A percentile compares a stretch with the other conserved stretches of the same genome.
Evolutionary conservation across 345 rosid genomes (phyloP).

Genomic region (Ceriops decandra): DNA sequence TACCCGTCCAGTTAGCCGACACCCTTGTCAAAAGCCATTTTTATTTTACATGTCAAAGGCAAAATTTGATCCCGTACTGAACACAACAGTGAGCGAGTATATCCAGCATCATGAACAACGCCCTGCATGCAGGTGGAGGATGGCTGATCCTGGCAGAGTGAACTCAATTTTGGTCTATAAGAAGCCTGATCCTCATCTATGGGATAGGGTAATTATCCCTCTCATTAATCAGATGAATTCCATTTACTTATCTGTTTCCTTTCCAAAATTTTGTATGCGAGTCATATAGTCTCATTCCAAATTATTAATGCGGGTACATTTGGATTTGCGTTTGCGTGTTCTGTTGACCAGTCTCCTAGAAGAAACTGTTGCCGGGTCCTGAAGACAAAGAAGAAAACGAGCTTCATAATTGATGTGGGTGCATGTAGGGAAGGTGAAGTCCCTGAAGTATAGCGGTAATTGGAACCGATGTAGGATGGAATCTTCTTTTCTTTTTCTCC

Average conservation of each 20-base stretch:
- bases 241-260: neutral
- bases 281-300: neutral
- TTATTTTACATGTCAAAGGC: slow-evolving; percentile 60
- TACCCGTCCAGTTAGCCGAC: slow-evolving; percentile 84
- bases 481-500: neutral
- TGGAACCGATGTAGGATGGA: neutral
- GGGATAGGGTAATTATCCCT: slow-evolving; percentile 66
- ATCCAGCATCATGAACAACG: slow-evolving; percentile 45
- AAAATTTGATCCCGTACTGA: slow-evolving; percentile 36
- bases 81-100: slow-evolving; percentile 62
- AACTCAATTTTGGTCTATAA: slow-evolving; percentile 53
- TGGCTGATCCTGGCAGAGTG: slow-evolving; percentile 57
- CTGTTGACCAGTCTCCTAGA: slow-evolving; percentile 62
- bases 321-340: neutral
- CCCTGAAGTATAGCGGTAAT: slow-evolving; percentile 45
- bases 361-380: slow-evolving; percentile 84
- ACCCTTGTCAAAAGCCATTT: slow-evolving; percentile 87
- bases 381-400: slow-evolving; percentile 55
- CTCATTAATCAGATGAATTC: neutral
- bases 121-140: slow-evolving; percentile 78
- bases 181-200: slow-evolving; percentile 60
- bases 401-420: slow-evolving; percentile 64
- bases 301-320: neutral
- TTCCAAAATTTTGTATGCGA: neutral
- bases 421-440: slow-evolving; percentile 72